These are phyloP conservation scores for Rheum nobile DNA, from an alignment of 148 eudicot genomes.

Conservation along the genomic window DNA sequence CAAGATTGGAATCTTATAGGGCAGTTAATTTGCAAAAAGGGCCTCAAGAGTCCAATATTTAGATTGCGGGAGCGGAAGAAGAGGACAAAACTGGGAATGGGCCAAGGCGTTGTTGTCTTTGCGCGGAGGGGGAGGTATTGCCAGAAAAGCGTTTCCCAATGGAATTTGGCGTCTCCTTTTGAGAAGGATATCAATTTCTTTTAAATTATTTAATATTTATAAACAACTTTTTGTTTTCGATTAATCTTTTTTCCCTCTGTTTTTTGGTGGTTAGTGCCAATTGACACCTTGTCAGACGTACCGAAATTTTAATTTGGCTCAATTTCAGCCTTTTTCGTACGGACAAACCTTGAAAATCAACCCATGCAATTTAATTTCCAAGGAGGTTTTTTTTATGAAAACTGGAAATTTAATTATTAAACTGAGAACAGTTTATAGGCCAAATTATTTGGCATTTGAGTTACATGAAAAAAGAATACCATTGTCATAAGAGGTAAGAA, in stretches of 20 bases:
- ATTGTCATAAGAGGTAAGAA: too few species aligned
- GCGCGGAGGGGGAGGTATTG: conserved; percentile 2
- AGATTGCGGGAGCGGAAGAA: neutral
- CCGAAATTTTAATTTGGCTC: neutral
- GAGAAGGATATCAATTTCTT: conserved; percentile 5
- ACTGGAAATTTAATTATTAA: too few species aligned
- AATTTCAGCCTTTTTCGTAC: neutral
- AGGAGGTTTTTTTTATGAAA: too few species aligned
- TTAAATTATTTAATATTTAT: neutral
- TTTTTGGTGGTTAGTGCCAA: conserved; percentile 2
- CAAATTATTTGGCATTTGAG: too few species aligned
- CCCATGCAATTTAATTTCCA: conserved; percentile 4
- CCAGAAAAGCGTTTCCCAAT: conserved; percentile 31
- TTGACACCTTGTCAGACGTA: conserved; percentile 4
- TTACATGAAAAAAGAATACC: too few species aligned
- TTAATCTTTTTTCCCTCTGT: neutral
- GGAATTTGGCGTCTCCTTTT: conserved; percentile 29
- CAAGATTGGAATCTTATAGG: conserved; percentile 28
- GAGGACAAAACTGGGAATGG: conserved; percentile 16
- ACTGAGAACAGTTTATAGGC: too few species aligned
- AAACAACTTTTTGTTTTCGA: neutral
- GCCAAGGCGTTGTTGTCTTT: conserved; percentile 12
- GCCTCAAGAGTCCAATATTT: neutral
- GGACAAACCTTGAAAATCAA: conserved; percentile 4
- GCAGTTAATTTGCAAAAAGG: conserved; percentile 13